These are phyloP conservation scores for Umbelopsis sp. DNA, from an alignment of 192 early-diverging fungal genomes.

Conservation along the genomic window DNA sequence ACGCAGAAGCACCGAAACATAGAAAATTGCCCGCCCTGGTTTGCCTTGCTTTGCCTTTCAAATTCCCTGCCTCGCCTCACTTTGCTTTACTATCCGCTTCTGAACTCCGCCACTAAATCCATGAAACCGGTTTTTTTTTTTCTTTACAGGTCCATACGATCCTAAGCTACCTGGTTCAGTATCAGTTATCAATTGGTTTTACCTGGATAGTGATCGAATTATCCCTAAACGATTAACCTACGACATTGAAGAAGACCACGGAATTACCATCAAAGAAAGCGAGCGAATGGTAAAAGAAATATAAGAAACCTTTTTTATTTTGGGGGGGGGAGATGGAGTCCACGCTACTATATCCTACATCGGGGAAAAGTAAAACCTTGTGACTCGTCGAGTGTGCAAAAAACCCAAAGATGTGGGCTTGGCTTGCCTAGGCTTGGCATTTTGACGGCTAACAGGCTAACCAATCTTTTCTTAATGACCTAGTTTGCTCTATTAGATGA, in stretches of 20 bases:
- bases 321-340: too few species aligned
- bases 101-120: too few species aligned
- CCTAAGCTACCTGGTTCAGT: constrained; percentile 71
- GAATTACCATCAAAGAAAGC: constrained; percentile 50
- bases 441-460: too few species aligned
- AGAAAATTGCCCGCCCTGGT: too few species aligned
- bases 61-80: too few species aligned
- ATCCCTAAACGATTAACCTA: constrained; percentile 69
- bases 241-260: constrained; percentile 51
- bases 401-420: neutral
- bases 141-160: constrained; percentile 74
- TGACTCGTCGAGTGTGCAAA: neutral
- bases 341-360: too few species aligned
- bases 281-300: constrained; percentile 48
- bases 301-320: neutral
- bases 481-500: constrained; percentile 60
- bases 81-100: too few species aligned
- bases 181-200: constrained; percentile 90
- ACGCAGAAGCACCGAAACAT: too few species aligned
- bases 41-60: too few species aligned
- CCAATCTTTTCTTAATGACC: neutral
- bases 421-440: too few species aligned
- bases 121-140: neutral
- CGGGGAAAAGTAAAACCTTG: neutral
- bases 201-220: constrained; percentile 63